Conservation (phyloP, 768 basidiomycete species). For the Pholiota conissans region DNA sequence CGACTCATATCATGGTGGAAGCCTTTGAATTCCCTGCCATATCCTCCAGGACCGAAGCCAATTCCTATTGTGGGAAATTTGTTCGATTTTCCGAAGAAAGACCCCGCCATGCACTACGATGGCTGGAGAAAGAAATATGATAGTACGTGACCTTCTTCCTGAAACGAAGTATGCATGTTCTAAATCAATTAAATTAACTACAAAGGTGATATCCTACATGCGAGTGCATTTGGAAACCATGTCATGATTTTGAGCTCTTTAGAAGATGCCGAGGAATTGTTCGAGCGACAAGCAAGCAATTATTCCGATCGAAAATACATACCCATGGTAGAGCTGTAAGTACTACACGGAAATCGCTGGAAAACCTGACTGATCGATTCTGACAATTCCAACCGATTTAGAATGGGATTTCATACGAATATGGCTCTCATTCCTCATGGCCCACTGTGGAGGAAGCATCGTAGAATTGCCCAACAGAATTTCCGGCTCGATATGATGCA, state of each 20-base stretch:
- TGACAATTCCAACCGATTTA: no score
- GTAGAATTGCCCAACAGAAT: slow-evolving; percentile 6
- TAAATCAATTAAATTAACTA: no score
- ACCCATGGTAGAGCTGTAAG: slow-evolving; percentile 7
- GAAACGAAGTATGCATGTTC: no score
- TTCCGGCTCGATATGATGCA: not conserved
- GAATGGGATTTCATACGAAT: not conserved
- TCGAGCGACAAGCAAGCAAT: not conserved
- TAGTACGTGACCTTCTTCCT: no score
- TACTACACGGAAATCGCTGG: no score
- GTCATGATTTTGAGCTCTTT: slow-evolving; percentile 14
- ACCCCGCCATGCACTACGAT: slow-evolving; percentile 1
- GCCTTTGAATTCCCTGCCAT: no score
- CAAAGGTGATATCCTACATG: slow-evolving; percentile 14
- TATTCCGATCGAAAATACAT: slow-evolving; percentile 3
- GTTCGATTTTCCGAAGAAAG: slow-evolving; percentile 11
- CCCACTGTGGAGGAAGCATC: slow-evolving; percentile 1
- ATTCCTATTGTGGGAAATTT: slow-evolving; percentile 25
- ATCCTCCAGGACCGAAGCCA: slow-evolving; percentile 22
- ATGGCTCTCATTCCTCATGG: slow-evolving; percentile 6
- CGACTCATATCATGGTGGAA: no score
- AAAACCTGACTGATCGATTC: no score
- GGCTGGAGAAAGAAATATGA: slow-evolving; percentile 15
- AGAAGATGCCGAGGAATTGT: slow-evolving; percentile 10
- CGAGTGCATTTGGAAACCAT: slow-evolving; percentile 13